Percentiles rank a stretch among this genome's conserved stretches.
Conservation (phyloP, 345 rosid species). For the Boechera divaricarpa region DNA sequence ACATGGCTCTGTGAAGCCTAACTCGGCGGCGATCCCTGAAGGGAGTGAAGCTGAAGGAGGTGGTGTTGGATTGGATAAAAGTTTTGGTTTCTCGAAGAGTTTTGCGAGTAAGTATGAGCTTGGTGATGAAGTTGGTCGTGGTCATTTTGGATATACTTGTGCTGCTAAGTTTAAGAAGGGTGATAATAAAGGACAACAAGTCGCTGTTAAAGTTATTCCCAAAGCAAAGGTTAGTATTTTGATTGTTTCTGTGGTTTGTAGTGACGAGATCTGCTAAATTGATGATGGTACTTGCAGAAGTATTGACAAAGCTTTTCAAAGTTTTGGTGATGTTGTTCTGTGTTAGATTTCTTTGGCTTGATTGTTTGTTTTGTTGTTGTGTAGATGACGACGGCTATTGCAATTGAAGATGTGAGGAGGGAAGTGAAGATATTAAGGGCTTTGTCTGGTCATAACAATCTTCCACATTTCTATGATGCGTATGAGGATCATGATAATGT, state of each 20-base stretch:
- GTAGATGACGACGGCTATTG: conserved; percentile 98
- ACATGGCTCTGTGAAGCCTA: conserved; percentile 67
- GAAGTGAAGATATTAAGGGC: conserved; percentile 91
- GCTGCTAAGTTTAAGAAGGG: conserved; percentile 90
- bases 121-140: conserved; percentile 91
- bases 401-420: conserved; percentile 97
- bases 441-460: conserved; percentile 81
- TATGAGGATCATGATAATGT: conserved; percentile 89
- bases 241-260: not conserved
- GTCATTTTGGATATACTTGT: conserved; percentile 96
- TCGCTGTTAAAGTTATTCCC: conserved; percentile 95
- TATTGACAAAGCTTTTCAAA: conserved; percentile 8
- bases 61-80: conserved; percentile 69
- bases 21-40: conserved; percentile 68
- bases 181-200: conserved; percentile 87
- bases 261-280: conserved; percentile 38
- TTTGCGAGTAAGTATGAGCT: conserved; percentile 79
- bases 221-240: conserved; percentile 67
- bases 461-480: conserved; percentile 88
- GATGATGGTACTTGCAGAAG: not conserved
- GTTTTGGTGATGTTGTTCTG: conserved; percentile 25
- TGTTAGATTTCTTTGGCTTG: conserved; percentile 1
- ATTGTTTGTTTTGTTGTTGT: conserved; percentile 27
- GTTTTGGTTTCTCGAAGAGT: conserved; percentile 84
- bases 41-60: conserved; percentile 61